Base-by-base conservation (phyloP, 129 eudicot genomes). In the Tagetes erecta region DNA sequence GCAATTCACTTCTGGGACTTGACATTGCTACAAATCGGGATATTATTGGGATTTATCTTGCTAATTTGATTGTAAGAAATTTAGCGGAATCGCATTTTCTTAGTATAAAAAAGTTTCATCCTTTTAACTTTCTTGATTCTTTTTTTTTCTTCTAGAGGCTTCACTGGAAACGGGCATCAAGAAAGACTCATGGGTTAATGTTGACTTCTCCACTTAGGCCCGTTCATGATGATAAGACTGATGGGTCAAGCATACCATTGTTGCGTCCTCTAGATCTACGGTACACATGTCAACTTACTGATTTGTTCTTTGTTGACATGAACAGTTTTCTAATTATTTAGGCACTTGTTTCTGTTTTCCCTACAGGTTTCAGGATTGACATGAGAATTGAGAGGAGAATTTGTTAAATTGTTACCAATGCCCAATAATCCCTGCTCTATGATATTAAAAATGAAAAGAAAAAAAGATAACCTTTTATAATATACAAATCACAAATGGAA, bases 81-180 rank as follows among this genome's bases (percentile, higher is more conserved):
- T 71, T 12, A 4, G 2, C 36, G 51, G 36, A n/a, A 46, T 33
- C 2, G 41, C 41, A 39, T 39, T 39, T 39, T 39, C 41, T 44
- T 9, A 11, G 0, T 10, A 1, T 5, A 12, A 47, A 46, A 75
- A 76, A 31, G 35, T 5, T 55, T n/a, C 13, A 46, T 36, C 3
- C n/a, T 76, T 41, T 42, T 55, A 11, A 44, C 14, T 44, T 46
- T 40, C 9, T 45, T 68, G 68, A 55, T 44, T 73, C 62, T 62
- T 62, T 42, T 12, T 67, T 9, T 38, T 6, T 7, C 11, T 37
- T 41, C 1, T 80, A 92, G 97, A 75, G 96, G 81, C 86, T 89
- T 57, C 89, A 89, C 57, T 92, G 97, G 97, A 92, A 92, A 81
- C 97, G 96, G 64, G 96, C 97, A 62, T 89, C 97, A 14, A 85